These are phyloP conservation scores for Raphanus hybrid DNA, from an alignment of 441 rosid genomes.

Conservation along the genomic window DNA sequence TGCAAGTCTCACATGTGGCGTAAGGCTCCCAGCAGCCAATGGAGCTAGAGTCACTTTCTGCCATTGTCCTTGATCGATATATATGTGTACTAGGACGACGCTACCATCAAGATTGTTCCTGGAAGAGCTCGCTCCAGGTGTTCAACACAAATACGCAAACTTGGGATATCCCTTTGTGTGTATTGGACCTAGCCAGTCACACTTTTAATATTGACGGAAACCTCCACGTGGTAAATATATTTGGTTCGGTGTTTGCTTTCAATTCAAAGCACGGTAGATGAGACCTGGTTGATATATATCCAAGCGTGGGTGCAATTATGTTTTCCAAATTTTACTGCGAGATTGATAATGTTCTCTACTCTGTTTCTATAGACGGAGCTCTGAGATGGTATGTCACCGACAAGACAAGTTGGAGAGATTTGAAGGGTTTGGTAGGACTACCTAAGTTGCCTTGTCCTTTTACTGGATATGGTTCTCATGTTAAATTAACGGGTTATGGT, in stretches of 20 bases:
- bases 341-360: neutral
- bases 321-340: too few species aligned
- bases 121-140: neutral
- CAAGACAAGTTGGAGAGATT: too few species aligned
- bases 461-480: too few species aligned
- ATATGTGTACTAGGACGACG: neutral
- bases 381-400: neutral
- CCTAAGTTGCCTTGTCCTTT: too few species aligned
- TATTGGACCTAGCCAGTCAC: too few species aligned
- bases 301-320: neutral
- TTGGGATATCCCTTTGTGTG: neutral
- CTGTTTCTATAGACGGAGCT: neutral
- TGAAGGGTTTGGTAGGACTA: too few species aligned
- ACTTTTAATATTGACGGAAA: neutral
- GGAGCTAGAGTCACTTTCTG: neutral
- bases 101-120: too few species aligned
- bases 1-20: neutral
- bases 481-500: too few species aligned
- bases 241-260: too few species aligned
- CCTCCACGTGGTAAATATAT: neutral
- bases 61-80: neutral
- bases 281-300: neutral
- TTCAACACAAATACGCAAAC: neutral
- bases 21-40: neutral
- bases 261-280: neutral